phyloP scores from a whole-genome alignment of 176 grass and related monocot species.

The Ananas comosus region DNA sequence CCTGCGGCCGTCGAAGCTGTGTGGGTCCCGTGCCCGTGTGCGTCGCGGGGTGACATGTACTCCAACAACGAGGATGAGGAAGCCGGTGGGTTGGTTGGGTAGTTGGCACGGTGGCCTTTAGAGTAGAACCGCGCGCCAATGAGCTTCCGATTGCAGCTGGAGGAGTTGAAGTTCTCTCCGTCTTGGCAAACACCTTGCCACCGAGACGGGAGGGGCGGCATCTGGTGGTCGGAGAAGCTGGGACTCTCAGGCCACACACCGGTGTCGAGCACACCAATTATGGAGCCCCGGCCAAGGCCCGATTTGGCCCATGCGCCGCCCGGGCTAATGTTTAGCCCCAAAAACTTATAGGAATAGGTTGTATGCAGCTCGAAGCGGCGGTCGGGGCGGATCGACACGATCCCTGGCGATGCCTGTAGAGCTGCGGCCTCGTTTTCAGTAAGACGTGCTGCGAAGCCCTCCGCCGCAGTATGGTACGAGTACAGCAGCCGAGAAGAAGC shows the following conservation, averaged over 20 bases:
- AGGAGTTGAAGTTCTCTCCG: slow-evolving; percentile 54
- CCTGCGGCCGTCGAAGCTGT: slow-evolving; percentile 60
- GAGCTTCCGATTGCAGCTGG: slow-evolving; percentile 78
- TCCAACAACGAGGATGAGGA: slow-evolving; percentile 25
- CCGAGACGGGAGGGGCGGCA: slow-evolving; percentile 45
- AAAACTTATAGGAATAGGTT: slow-evolving; percentile 73
- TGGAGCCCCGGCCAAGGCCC: slow-evolving; percentile 41
- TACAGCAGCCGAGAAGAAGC: slow-evolving; percentile 55
- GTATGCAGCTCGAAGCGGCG: slow-evolving; percentile 65
- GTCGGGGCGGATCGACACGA: slow-evolving; percentile 58
- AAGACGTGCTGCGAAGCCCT: slow-evolving; percentile 76
- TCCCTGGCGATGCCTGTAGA: slow-evolving; percentile 36
- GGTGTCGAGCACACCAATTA: slow-evolving; percentile 87
- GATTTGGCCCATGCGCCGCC: slow-evolving; percentile 52
- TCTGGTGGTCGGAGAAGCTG: slow-evolving; percentile 66
- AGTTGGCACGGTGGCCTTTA: slow-evolving; percentile 79
- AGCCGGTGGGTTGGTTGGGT: slow-evolving; percentile 37
- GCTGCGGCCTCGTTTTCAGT: slow-evolving; percentile 35
- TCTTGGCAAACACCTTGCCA: slow-evolving; percentile 68
- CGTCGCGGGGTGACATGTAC: slow-evolving; percentile 77
- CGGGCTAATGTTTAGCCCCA: slow-evolving; percentile 54
- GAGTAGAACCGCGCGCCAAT: slow-evolving; percentile 89
- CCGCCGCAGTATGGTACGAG: slow-evolving; percentile 73
- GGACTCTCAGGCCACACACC: slow-evolving; percentile 92
- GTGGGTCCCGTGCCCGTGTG: slow-evolving; percentile 84